Evolutionary conservation across 805 yeast species (phyloP), one percentile per base, ranked within the genome.

Genomic region (Suhomyces emberorum): DNA sequence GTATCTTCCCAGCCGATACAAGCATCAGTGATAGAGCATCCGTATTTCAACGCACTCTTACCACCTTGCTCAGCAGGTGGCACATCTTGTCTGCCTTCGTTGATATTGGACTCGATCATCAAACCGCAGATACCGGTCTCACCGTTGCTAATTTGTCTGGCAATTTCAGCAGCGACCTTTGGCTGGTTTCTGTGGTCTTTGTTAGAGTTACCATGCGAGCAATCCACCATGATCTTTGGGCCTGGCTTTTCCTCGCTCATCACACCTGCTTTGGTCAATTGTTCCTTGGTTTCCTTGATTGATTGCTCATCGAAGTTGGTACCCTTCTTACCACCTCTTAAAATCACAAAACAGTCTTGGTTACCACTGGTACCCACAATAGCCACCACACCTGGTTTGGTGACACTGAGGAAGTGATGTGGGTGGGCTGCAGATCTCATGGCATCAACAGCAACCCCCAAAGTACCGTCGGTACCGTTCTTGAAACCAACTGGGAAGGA

Each of bases 401-500:
- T 93, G 41, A 93, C 98, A 14, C 91, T 81, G 57, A 91, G 68
- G 74, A 91, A 93, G 63, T 91, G 96, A 59, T 91, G 98, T 7
- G 95, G 87, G 61, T 85, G 87, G 18, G 89, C 71, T 28, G 98
- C 95, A 32, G 98, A 91, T 55, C 87, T 76, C 57, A 88, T 76
- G 19, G 98, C 98, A 57, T 91, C 98, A 44, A 91, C 74, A 23
- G 97, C 96, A 44, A 91, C 97, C 49, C 88, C 95, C 34, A 93
- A 65, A 30, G 89, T 80, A 56, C 98, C 98, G 61, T 93, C 98
- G 27, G 98, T 91, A 57, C 98, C 98, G 58, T 91, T 91, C 62
- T 91, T 91, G 82, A 91, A 91, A 36, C 98, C 98, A 41, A 91
- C 88, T 28, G 98, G 98, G 88, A 93, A 91, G 3, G 96, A 86